Evolutionary conservation across 2,329 filamentous ascomycete genomes (phyloP).

Genomic region (Knoxdaviesia proteae): DNA sequence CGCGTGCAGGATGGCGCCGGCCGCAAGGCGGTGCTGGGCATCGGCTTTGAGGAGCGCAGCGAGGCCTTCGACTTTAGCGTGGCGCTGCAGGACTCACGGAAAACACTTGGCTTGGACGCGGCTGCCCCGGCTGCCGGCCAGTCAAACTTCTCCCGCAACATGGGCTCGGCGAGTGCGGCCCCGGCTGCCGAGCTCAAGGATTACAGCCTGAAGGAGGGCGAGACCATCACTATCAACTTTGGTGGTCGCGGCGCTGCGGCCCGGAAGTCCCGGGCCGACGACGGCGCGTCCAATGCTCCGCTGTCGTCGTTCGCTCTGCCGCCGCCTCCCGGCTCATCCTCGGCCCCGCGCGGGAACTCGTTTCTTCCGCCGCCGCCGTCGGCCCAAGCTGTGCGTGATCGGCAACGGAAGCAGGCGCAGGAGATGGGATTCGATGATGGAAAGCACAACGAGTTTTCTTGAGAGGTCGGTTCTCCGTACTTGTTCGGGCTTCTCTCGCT

Average conservation of each 20-base stretch:
- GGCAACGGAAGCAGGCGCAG: conserved; percentile 34
- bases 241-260: conserved; percentile 15
- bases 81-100: conserved; percentile 56
- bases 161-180: conserved; percentile 11
- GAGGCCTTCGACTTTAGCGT: conserved; percentile 77
- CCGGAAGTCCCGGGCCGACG: conserved; percentile 3
- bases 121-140: conserved; percentile 8
- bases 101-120: conserved; percentile 40
- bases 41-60: conserved; percentile 72
- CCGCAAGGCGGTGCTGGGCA: conserved; percentile 58
- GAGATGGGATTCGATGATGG: conserved; percentile 73
- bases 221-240: conserved; percentile 53
- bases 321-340: conserved; percentile 29
- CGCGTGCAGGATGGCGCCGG: conserved; percentile 57
- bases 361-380: conserved; percentile 48
- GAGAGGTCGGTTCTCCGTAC: conserved; percentile 1
- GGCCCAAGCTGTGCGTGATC: conserved; percentile 37
- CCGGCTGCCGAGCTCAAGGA: conserved; percentile 38
- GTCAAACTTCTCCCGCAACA: no score
- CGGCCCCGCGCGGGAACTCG: conserved; percentile 12
- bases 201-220: conserved; percentile 71
- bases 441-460: conserved; percentile 68
- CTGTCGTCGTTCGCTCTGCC: conserved; percentile 47
- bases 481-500: neutral
- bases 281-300: conserved; percentile 11